A percentile compares a stretch with the other conserved stretches of the same genome.
Evolutionary conservation across 768 basidiomycete genomes (phyloP).

Genomic region (Harrya chromipes): DNA sequence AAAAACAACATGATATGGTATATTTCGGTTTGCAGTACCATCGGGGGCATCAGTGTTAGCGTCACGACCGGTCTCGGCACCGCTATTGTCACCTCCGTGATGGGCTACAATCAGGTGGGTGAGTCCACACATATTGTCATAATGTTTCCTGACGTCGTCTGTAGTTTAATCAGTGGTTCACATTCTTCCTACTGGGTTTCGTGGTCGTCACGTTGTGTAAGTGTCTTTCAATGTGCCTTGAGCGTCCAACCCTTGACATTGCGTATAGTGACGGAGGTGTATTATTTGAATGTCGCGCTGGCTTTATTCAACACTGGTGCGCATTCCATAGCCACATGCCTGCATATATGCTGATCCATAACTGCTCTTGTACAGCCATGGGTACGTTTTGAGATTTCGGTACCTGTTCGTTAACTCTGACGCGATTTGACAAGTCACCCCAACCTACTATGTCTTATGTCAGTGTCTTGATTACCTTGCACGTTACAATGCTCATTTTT

Average conservation of each 20-base stretch:
- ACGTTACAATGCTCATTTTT: neutral
- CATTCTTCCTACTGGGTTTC: constrained; percentile 83
- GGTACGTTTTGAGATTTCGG: constrained; percentile 39
- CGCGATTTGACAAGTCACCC: constrained; percentile 55
- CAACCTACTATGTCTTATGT: constrained; percentile 87
- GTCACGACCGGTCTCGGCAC: constrained; percentile 93
- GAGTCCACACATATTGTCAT: neutral
- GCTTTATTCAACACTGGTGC: constrained; percentile 90
- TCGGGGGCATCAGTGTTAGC: constrained; percentile 92
- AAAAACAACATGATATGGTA: constrained; percentile 95
- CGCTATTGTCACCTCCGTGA: constrained; percentile 77
- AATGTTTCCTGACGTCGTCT: neutral
- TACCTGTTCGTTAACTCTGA: constrained; percentile 10
- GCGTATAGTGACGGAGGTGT: constrained; percentile 81
- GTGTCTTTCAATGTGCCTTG: constrained; percentile 25
- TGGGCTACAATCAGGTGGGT: constrained; percentile 75
- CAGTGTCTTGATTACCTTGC: constrained; percentile 26
- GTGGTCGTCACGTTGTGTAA: constrained; percentile 76
- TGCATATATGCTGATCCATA: constrained; percentile 1
- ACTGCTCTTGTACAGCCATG: constrained; percentile 48
- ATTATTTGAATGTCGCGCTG: constrained; percentile 93
- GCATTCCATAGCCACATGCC: constrained; percentile 20
- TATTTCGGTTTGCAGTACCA: constrained; percentile 92
- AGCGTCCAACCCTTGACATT: constrained; percentile 5
- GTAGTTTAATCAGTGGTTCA: constrained; percentile 91